Percentiles rank a stretch among this genome's conserved stretches.
Evolutionary conservation across 805 yeast genomes (phyloP).

Genomic region (Candida adriatica): DNA sequence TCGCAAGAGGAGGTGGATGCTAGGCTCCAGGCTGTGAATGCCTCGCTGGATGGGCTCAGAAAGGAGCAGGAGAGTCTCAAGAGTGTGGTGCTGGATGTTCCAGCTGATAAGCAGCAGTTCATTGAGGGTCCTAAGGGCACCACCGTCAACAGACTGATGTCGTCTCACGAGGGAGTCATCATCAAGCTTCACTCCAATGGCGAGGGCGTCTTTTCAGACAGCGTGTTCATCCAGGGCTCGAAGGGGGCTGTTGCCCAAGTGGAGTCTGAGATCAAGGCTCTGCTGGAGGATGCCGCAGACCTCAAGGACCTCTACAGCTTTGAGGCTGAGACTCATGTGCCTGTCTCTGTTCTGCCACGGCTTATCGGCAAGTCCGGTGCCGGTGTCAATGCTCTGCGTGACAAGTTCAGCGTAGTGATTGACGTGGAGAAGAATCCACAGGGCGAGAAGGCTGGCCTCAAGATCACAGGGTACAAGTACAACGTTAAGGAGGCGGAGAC

Average conservation of each 20-base stretch:
- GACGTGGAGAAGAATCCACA: constrained; percentile 59
- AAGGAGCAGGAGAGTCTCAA: constrained; percentile 48
- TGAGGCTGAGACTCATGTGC: constrained; percentile 46
- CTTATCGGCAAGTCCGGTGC: constrained; percentile 89
- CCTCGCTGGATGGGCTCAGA: constrained; percentile 51
- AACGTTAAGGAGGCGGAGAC: constrained; percentile 69
- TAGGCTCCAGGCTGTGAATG: constrained; percentile 48
- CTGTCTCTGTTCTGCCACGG: constrained; percentile 62
- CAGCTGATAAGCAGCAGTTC: constrained; percentile 48
- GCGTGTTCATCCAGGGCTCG: constrained; percentile 65
- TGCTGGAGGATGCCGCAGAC: constrained; percentile 50
- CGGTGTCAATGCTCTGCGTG: constrained; percentile 58
- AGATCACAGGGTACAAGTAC: constrained; percentile 69
- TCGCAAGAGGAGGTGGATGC: constrained; percentile 50
- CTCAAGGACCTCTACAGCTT: constrained; percentile 39
- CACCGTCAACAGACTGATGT: constrained; percentile 39
- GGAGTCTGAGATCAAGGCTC: constrained; percentile 42
- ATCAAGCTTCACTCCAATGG: constrained; percentile 40
- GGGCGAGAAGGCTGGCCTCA: constrained; percentile 41
- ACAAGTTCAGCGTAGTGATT: constrained; percentile 67
- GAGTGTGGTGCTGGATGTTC: constrained; percentile 43
- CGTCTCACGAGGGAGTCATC: constrained; percentile 24
- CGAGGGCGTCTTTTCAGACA: constrained; percentile 37
- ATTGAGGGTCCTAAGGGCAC: constrained; percentile 57
- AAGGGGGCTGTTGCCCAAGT: constrained; percentile 53